Base-by-base conservation (phyloP, 1,139 yeast species). In the Blastobotrys capitulatus region DNA sequence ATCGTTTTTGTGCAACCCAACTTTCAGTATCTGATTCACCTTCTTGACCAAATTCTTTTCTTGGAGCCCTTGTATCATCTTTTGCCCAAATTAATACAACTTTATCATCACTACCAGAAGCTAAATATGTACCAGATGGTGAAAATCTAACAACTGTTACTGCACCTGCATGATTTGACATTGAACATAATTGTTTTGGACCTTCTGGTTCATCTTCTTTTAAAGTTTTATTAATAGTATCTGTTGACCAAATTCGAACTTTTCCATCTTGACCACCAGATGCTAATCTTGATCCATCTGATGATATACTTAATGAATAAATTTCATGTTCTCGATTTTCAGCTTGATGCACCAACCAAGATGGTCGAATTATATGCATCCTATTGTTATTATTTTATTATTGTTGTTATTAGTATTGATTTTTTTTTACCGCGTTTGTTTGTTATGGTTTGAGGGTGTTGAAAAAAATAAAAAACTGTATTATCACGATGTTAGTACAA, bases 201-300 rank as follows among this genome's bases (percentile, higher is more conserved):
- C 56, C 56, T 37, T n/a, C 13, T 27, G 39, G 41, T 12, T 27
- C 48, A 0, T 46, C 40, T 1, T 50, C 50, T 53, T 58, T 52
- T 60, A 68, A 58, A 67, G 58, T 73, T 41, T 70, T 69, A 27
- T 72, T 62, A 13, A 84, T 72, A 10, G 84, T 77, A 2, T 77
- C 77, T 9, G 86, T 77, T 18, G 88, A 84, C 98, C 98, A 92
- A 44, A 92, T 84, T 54, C 90, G 78, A 47, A 92, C 88, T 60
- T 87, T 88, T 1, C 97, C 96, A 67, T 92, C 50, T 42, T 90
- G 72, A 1, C 98, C 98, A 15, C 98, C 98, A 0, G 97, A 83
- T 1, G 97, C 98, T 41, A 92, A 67, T 52, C 96, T 71, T 38
- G 81, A 69, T 1, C 96, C 96, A 67, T 88, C 95, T 0, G 86